Evolutionary conservation across 2,329 filamentous ascomycete species (phyloP).

Genomic region (Nothopassalora personata): DNA sequence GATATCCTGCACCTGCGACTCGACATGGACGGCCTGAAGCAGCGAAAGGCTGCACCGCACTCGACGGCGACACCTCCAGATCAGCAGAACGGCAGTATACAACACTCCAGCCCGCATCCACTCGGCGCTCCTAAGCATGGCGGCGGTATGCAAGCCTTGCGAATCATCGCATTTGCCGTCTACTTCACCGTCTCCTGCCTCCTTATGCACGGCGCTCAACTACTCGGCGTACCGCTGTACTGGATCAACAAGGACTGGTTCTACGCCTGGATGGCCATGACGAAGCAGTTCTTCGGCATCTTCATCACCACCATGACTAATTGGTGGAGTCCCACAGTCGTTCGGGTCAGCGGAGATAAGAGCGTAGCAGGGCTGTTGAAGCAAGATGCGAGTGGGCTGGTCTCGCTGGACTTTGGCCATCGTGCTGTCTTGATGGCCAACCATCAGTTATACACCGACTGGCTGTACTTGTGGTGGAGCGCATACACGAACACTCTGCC

Average conservation of each 20-base stretch:
- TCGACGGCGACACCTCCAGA: neutral
- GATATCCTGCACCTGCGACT: neutral
- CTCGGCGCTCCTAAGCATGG: conserved; percentile 40
- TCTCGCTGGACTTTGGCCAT: conserved; percentile 74
- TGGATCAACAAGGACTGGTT: conserved; percentile 67
- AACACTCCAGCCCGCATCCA: conserved; percentile 21
- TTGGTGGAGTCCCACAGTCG: conserved; percentile 74
- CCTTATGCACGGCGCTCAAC: conserved; percentile 58
- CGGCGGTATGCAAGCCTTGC: conserved; percentile 37
- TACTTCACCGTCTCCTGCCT: conserved; percentile 44
- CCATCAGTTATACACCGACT: conserved; percentile 72
- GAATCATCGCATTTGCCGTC: conserved; percentile 40
- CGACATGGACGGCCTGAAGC: conserved; percentile 20
- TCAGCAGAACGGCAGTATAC: conserved; percentile 2
- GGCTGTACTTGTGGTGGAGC: conserved; percentile 92
- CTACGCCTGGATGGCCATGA: conserved; percentile 78
- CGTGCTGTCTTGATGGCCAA: conserved; percentile 78
- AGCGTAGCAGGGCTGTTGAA: conserved; percentile 70
- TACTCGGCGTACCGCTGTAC: conserved; percentile 69
- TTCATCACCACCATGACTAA: conserved; percentile 73
- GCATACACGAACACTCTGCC: conserved; percentile 61
- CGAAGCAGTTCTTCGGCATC: conserved; percentile 78
- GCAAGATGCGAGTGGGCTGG: conserved; percentile 61
- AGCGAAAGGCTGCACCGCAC: conserved; percentile 20
- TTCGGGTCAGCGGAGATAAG: conserved; percentile 76